Percentiles rank a stretch among this genome's conserved stretches.
phyloP scores from a whole-genome alignment of 768 basidiomycete species.

The Tulasnella sp. region DNA sequence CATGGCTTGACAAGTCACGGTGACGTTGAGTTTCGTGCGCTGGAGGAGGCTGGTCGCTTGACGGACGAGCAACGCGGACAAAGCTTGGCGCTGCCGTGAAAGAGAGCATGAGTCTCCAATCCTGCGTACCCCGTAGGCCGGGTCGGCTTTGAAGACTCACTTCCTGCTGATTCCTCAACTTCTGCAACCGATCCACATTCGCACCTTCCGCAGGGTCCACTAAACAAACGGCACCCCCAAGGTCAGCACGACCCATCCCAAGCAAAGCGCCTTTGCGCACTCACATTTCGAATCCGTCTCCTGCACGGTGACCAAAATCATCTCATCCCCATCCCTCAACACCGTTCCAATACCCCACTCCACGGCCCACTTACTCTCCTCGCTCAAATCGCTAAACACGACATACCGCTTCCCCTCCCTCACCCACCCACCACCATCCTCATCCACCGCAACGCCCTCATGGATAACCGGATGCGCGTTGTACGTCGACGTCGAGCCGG shows the following conservation, averaged over 20 bases:
- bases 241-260: background rate
- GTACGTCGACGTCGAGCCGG: background rate
- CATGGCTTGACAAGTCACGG: constrained; percentile 86
- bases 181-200: constrained; percentile 59
- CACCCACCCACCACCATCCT: constrained; percentile 20
- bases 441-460: constrained; percentile 26
- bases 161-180: constrained; percentile 86
- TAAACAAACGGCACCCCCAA: constrained; percentile 18
- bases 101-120: background rate
- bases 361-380: constrained; percentile 88
- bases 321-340: constrained; percentile 84
- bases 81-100: constrained; percentile 59
- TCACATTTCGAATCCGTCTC: constrained; percentile 86
- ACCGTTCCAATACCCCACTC: constrained; percentile 99
- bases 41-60: constrained; percentile 85
- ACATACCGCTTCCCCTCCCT: constrained; percentile 61
- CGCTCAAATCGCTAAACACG: constrained; percentile 88
- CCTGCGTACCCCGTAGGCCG: background rate
- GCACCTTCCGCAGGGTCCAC: constrained; percentile 57
- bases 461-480: constrained; percentile 25
- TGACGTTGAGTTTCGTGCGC: constrained; percentile 79
- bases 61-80: constrained; percentile 78
- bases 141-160: constrained; percentile 27
- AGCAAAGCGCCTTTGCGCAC: constrained; percentile 18
- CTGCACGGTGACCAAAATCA: constrained; percentile 81